Percentiles rank a stretch among this genome's conserved stretches.
Evolutionary conservation across 2,329 filamentous ascomycete genomes (phyloP).

Genomic region (Alternaria viburni): DNA sequence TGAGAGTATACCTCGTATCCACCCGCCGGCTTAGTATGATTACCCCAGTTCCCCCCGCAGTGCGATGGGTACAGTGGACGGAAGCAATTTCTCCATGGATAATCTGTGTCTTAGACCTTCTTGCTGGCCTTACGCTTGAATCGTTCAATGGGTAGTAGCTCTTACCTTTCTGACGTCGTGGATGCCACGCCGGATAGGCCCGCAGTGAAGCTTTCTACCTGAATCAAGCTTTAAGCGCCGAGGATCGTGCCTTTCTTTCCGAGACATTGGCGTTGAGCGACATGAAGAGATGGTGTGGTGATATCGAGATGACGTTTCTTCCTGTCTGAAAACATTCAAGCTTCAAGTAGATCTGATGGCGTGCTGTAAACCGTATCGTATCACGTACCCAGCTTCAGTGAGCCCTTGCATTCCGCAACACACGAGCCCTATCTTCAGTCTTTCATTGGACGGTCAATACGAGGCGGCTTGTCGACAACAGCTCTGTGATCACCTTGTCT

Average conservation of each 20-base stretch:
- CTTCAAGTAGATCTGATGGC: background rate
- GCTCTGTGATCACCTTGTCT: background rate
- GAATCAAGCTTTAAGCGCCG: too few species aligned
- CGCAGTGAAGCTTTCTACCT: too few species aligned
- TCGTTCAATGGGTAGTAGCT: background rate
- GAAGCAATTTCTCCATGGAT: background rate
- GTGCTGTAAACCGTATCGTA: background rate
- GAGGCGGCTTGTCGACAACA: too few species aligned
- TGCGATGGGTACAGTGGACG: background rate
- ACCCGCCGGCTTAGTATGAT: background rate
- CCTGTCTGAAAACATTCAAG: background rate
- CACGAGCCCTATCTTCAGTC: background rate
- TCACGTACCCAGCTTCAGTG: background rate
- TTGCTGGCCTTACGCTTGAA: background rate
- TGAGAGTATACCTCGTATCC: too few species aligned
- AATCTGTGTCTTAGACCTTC: background rate
- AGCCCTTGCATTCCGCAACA: background rate
- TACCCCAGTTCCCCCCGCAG: background rate
- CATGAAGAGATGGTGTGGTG: background rate
- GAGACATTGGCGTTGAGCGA: background rate
- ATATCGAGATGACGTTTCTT: background rate
- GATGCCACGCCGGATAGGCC: too few species aligned
- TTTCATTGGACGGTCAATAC: background rate
- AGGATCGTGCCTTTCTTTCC: background rate
- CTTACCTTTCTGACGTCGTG: background rate